phyloP scores from a whole-genome alignment of 768 basidiomycete genomes.

The Russula foetens region DNA sequence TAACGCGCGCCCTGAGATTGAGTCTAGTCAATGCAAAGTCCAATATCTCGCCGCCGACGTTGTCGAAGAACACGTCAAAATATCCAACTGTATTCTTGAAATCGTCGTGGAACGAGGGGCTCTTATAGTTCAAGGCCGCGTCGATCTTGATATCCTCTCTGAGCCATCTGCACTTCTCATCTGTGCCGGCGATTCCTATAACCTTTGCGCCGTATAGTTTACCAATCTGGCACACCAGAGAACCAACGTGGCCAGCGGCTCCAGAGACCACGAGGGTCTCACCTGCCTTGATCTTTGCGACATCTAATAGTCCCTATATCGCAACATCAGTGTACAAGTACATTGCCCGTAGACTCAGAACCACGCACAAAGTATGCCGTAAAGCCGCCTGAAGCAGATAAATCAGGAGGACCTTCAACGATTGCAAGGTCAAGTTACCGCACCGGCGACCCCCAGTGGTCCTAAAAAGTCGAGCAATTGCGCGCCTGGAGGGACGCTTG shows the following conservation, averaged over 20 bases:
- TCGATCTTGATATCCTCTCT: constrained; percentile 77
- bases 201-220: constrained; percentile 75
- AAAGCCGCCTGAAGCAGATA: constrained; percentile 40
- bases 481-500: constrained; percentile 50
- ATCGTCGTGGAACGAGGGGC: constrained; percentile 56
- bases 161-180: constrained; percentile 84
- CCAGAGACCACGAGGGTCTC: constrained; percentile 87
- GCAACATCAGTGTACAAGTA: background rate
- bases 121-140: constrained; percentile 83
- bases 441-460: constrained; percentile 69
- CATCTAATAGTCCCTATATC: constrained; percentile 67
- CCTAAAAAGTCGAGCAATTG: constrained; percentile 71
- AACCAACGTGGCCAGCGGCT: constrained; percentile 88
- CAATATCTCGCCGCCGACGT: constrained; percentile 75
- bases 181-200: constrained; percentile 78
- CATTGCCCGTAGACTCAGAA: too few species aligned
- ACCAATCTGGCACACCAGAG: constrained; percentile 78
- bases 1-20: constrained; percentile 69
- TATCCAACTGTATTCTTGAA: constrained; percentile 65
- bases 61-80: constrained; percentile 82
- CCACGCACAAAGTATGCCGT: constrained; percentile 82
- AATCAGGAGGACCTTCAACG: background rate
- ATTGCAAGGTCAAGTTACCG: constrained; percentile 17
- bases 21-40: constrained; percentile 68
- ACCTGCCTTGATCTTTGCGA: constrained; percentile 73